A percentile compares a stretch with the other conserved stretches of the same genome.
These are phyloP conservation scores for Hordeum marinum DNA, from an alignment of 176 grass and related monocot species.

Conservation along the genomic window DNA sequence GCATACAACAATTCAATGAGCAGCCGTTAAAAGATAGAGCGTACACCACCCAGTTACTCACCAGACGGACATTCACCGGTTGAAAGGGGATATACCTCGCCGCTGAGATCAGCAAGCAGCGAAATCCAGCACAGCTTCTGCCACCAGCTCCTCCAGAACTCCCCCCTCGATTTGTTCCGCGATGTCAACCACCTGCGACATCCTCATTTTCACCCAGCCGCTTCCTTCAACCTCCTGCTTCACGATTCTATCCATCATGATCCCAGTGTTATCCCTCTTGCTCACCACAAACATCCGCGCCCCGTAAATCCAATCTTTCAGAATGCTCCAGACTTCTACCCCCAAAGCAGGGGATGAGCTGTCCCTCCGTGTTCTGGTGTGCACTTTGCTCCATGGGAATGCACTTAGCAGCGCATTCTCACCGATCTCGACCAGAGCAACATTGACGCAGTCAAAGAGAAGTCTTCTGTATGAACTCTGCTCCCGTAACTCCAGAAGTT, in stretches of 20 bases:
- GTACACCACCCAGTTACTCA: not conserved
- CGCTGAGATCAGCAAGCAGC: slow-evolving; percentile 13
- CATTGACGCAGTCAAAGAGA: slow-evolving; percentile 77
- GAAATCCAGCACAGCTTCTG: slow-evolving; percentile 58
- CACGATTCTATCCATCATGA: slow-evolving; percentile 47
- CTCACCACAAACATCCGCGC: slow-evolving; percentile 29
- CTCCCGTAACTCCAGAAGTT: slow-evolving; percentile 54
- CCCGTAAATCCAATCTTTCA: slow-evolving; percentile 61
- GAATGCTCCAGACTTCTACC: slow-evolving; percentile 53
- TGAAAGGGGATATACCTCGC: not conserved
- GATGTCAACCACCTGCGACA: slow-evolving; percentile 56
- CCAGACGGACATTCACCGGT: not conserved
- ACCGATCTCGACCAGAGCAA: slow-evolving; percentile 59
- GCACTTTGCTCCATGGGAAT: slow-evolving; percentile 45
- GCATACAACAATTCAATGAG: not conserved
- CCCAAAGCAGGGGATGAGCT: slow-evolving; percentile 21
- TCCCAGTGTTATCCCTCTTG: slow-evolving; percentile 30
- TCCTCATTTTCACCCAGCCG: slow-evolving; percentile 45
- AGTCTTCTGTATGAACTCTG: slow-evolving; percentile 57
- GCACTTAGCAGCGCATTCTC: slow-evolving; percentile 36
- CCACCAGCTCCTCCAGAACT: slow-evolving; percentile 62
- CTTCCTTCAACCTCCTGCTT: slow-evolving; percentile 63
- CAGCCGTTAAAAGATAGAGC: not conserved
- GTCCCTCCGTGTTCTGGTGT: not conserved
- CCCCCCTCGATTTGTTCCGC: slow-evolving; percentile 41